phyloP scores from a whole-genome alignment of 2,329 filamentous ascomycete species.

The Scolecobasidium constrictum region DNA sequence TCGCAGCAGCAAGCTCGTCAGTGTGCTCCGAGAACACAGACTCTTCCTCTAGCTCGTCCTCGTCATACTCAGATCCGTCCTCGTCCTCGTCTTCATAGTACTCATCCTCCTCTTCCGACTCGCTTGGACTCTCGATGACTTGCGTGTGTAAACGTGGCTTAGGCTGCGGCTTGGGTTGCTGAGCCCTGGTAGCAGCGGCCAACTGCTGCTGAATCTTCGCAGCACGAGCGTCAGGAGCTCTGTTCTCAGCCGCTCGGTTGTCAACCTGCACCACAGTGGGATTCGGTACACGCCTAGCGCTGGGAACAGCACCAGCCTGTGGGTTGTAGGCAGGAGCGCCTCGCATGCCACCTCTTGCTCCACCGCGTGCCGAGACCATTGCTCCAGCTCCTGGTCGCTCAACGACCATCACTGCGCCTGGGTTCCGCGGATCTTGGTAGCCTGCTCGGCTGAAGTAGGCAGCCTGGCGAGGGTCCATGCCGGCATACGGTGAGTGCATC shows the following conservation, averaged over 20 bases:
- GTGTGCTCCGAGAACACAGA: background rate
- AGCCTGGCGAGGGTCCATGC: background rate
- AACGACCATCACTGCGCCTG: background rate
- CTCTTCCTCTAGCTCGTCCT: slow-evolving; percentile 2
- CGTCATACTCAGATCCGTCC: background rate
- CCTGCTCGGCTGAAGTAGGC: background rate
- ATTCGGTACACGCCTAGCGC: background rate
- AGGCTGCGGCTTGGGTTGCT: background rate
- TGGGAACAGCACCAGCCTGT: background rate
- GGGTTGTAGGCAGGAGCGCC: background rate
- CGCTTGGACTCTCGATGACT: background rate
- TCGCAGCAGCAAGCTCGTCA: background rate
- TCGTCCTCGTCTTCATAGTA: background rate
- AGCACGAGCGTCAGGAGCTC: too few species aligned
- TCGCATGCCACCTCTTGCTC: background rate
- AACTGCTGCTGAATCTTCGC: too few species aligned
- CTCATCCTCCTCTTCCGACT: slow-evolving; percentile 1
- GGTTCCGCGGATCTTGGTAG: background rate
- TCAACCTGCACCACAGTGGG: background rate
- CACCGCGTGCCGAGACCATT: background rate
- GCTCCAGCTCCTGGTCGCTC: background rate
- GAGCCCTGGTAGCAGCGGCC: background rate
- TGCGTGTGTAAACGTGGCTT: background rate
- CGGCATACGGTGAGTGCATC: background rate
- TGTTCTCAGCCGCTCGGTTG: too few species aligned